A percentile compares a stretch with the other conserved stretches of the same genome.
Conservation (phyloP, 1,284 basidiomycete species). For the Melampsora americana region DNA sequence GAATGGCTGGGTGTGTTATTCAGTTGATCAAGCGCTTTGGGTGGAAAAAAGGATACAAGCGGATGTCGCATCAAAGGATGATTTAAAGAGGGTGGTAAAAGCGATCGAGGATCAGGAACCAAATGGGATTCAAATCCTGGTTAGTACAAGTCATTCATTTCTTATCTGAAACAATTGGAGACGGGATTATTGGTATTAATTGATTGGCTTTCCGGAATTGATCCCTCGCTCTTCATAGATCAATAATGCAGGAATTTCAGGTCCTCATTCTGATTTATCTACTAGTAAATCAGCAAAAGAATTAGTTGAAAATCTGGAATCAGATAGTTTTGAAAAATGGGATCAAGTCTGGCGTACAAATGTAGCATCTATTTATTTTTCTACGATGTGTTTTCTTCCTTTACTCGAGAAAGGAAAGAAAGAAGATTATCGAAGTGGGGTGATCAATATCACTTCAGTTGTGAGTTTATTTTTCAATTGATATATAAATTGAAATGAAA, state of each 20-base stretch:
- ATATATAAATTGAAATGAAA: too few species aligned
- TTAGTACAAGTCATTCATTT: neutral
- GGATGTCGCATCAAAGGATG: conserved; percentile 30
- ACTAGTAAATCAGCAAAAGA: too few species aligned
- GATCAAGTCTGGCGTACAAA: conserved; percentile 39
- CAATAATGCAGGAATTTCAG: conserved; percentile 37
- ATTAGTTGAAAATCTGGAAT: conserved; percentile 9
- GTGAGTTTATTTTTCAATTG: conserved; percentile 20
- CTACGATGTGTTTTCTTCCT: conserved; percentile 30
- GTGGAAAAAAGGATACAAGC: conserved; percentile 21
- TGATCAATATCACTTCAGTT: conserved; percentile 39
- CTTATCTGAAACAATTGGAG: too few species aligned
- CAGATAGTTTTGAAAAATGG: conserved; percentile 27
- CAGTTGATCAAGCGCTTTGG: neutral
- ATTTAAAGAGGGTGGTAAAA: conserved; percentile 26
- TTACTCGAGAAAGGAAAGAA: conserved; percentile 16
- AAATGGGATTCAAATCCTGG: conserved; percentile 37
- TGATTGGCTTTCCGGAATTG: too few species aligned
- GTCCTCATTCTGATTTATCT: conserved; percentile 14
- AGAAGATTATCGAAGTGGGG: conserved; percentile 30
- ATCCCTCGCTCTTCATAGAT: too few species aligned
- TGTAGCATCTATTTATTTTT: conserved; percentile 30
- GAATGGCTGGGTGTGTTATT: neutral
- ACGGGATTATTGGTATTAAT: too few species aligned
- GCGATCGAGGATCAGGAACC: conserved; percentile 33